phyloP scores from a whole-genome alignment of 2,329 filamentous ascomycete genomes.

The Shiraia bambusicola region DNA sequence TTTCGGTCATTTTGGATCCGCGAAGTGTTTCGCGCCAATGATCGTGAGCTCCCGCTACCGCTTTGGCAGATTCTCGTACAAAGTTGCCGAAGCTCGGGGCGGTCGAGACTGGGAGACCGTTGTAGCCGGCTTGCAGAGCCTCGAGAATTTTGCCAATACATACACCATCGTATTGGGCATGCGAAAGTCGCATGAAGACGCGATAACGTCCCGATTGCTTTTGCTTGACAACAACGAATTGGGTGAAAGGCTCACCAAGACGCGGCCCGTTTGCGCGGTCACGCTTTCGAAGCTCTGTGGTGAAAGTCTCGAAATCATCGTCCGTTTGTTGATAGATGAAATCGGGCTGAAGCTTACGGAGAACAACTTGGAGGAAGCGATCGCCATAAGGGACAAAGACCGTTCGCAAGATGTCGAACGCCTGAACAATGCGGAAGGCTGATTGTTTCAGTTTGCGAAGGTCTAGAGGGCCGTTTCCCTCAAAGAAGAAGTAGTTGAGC shows the following conservation, averaged over 20 bases:
- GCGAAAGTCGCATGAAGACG: slow-evolving; percentile 38
- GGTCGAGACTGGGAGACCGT: slow-evolving; percentile 34
- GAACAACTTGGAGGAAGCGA: slow-evolving; percentile 38
- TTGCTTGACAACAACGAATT: slow-evolving; percentile 36
- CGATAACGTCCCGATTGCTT: slow-evolving; percentile 31
- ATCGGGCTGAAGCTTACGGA: slow-evolving; percentile 34
- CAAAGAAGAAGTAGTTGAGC: slow-evolving; percentile 41
- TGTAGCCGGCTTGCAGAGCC: slow-evolving; percentile 35
- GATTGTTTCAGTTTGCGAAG: slow-evolving; percentile 35
- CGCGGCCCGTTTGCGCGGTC: slow-evolving; percentile 33
- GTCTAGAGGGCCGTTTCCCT: slow-evolving; percentile 33
- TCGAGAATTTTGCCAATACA: slow-evolving; percentile 34
- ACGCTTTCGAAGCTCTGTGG: slow-evolving; percentile 27
- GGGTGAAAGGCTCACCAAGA: slow-evolving; percentile 34
- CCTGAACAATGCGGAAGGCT: slow-evolving; percentile 34
- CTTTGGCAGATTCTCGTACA: slow-evolving; percentile 32
- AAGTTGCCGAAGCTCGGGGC: slow-evolving; percentile 37
- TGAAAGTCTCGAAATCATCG: slow-evolving; percentile 32
- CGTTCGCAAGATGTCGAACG: slow-evolving; percentile 39
- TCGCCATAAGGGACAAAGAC: slow-evolving; percentile 39
- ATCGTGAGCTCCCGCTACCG: slow-evolving; percentile 30
- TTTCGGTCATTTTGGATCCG: slow-evolving; percentile 39
- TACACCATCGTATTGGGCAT: slow-evolving; percentile 40
- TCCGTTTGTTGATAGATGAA: slow-evolving; percentile 37
- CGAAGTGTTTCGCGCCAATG: slow-evolving; percentile 36